Evolutionary conservation across 2,329 filamentous ascomycete species (phyloP), one percentile per base, ranked within the genome.

Genomic region (Mycosphaerelloides madeirae): DNA sequence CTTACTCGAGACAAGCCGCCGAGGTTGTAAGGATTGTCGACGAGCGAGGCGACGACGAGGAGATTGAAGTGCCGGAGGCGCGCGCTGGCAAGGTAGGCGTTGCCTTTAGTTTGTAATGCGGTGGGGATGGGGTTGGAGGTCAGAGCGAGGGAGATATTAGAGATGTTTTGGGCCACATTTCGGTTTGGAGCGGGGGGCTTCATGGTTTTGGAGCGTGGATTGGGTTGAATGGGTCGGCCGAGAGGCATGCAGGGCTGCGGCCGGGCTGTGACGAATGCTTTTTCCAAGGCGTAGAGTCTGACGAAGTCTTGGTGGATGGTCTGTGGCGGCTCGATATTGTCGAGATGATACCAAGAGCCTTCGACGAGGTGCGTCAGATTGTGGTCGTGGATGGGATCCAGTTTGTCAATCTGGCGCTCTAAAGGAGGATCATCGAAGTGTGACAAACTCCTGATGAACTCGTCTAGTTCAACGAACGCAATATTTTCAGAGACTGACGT

Each of bases 31-130:
- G 72, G 69, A 34, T 73, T 73, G 54, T 71, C 68, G 38, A 76
- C 70, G 1, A 76, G 62, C 15, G 74, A 76, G 20, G 72, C 74
- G 29, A 77, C 57, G 38, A 78, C 63, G 38, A 75, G 65, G 38
- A 76, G 63, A 19, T 64, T 38, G 50, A 41, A 25, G 32, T 48
- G 53, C 44, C 46, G 49, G 31, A 43, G 60, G 48, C 62, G 40
- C 56, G 56, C 47, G 59, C 63, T 54, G 32, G 60, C 50, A 31
- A 73, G 69, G 57, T 70, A 71, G 14, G 66, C 62, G n/a, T 66
- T 61, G 36, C 67, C 68, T 62, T 77, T 77, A 5, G 73, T 77
- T 60, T 77, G 75, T 25, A 76, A 66, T n/a, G 71, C 58, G 16
- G 55, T 52, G 44, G 43, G 44, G 22, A 39, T 28, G 37, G 45